These are phyloP conservation scores for Tuber indicum DNA, from an alignment of 495 filamentous ascomycete species.

Conservation along the genomic window DNA sequence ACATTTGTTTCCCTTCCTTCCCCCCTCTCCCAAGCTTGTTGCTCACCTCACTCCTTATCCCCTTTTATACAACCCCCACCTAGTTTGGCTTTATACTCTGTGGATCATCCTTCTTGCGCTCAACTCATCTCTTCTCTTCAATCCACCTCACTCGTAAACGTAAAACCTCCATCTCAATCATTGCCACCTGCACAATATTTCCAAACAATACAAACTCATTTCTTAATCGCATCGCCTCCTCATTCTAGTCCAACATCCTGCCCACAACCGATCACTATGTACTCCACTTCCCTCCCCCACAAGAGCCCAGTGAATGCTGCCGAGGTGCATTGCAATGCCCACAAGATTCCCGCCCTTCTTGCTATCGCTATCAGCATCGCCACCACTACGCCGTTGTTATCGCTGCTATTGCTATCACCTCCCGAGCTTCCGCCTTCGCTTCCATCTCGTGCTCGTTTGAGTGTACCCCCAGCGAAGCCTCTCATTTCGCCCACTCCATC, in stretches of 20 bases:
- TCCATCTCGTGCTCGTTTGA: slow-evolving; percentile 33
- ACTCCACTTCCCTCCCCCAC: slow-evolving; percentile 52
- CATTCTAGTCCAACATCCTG: slow-evolving; percentile 20
- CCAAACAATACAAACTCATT: not conserved
- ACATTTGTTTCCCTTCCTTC: too few relatives aligned
- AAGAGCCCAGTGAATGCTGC: slow-evolving; percentile 53
- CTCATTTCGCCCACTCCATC: slow-evolving; percentile 46
- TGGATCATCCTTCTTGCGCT: too few relatives aligned
- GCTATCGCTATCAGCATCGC: slow-evolving; percentile 36
- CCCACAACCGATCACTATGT: slow-evolving; percentile 43
- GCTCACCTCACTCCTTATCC: too few relatives aligned
- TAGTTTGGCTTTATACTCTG: too few relatives aligned
- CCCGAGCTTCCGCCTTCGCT: not conserved
- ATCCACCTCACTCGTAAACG: not conserved
- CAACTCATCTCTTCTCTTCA: too few relatives aligned
- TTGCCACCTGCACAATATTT: not conserved
- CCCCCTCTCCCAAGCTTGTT: too few relatives aligned
- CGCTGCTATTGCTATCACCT: not conserved
- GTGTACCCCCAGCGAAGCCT: slow-evolving; percentile 42
- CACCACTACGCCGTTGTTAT: slow-evolving; percentile 36
- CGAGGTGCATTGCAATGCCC: slow-evolving; percentile 47
- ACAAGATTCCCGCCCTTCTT: not conserved
- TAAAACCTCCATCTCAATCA: too few relatives aligned
- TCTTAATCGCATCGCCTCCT: not conserved
- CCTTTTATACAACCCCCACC: too few relatives aligned